Evolutionary conservation across 768 basidiomycete genomes (phyloP), one percentile per base, ranked within the genome.

Genomic region (Nidularia sp.): DNA sequence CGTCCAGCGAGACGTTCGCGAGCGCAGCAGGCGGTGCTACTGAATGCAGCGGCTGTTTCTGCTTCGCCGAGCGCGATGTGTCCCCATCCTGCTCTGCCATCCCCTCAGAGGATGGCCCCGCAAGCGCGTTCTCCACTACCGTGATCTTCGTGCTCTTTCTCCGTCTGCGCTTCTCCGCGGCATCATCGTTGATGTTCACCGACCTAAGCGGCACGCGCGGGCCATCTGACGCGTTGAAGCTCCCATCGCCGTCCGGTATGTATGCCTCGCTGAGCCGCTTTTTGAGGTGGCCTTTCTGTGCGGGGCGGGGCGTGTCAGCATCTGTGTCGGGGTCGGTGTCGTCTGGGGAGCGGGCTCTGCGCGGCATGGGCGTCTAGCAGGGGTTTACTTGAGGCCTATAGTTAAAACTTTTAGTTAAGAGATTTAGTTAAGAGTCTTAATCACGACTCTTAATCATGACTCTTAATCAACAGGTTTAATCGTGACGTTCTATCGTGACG

Each of bases 141-240:
- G 69, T 68, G 7, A 83, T 67, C 67, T 85, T 90, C 22, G 79
- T 83, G 62, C 88, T 92, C 75, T 90, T 90, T 60, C 93, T 72
- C 50, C 93, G 72, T 52, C 85, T 77, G 47, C 92, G 80, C 66
- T 92, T 93, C 74, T 95, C 93, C 0, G 91, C 91, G 2, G 79
- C 80, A 68, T 94, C 93, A 63, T 94, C 92, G 66, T 94, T 95
- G 67, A 73, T 77, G 55, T 76, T 85, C 60, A 76, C 77, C 6
- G 76, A 72, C 61, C 76, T 78, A 45, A 73, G 62, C 22, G 74
- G 73, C 35, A 64, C 61, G 43, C 73, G 71, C 25, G 25, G 25
- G 32, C 63, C 69, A 41, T 60, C 65, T 42, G 67, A 56, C 47
- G 72, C 70, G 57, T 68, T 72, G 25, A 29, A 29, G 25, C 25